Base-by-base conservation (phyloP, 2,329 filamentous ascomycete genomes). In the Sporothrix phasma region DNA sequence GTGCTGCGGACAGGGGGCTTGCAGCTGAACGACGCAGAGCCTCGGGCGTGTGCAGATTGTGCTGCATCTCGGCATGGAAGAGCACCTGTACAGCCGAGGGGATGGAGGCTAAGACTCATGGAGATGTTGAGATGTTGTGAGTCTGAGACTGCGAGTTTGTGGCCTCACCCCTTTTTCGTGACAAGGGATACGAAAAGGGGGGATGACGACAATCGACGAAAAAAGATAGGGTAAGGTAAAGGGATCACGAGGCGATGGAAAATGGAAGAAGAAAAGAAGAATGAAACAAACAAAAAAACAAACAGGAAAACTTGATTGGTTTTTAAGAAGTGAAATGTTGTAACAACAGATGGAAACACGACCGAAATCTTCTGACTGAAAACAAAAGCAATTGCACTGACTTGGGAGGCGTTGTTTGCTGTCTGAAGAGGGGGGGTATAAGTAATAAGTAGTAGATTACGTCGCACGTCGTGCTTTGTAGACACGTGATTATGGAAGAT, bases 101-200 rank as follows among this genome's bases (percentile, higher is more conserved):
- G 49, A n/a, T 11, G 49, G 22, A 54, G 45, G n/a, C n/a, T n/a
- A n/a, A n/a, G n/a, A 54, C 6, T 3, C 17, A n/a, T 37, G 10
- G 1, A 15, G 34, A 8, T 10, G 34, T 15, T n/a, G 29, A 24
- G 51, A 54, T 56, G 15, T 56, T 22, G 51, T n/a, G n/a, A n/a
- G n/a, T n/a, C n/a, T n/a, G n/a, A n/a, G n/a, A 24, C n/a, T 22
- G 26, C 34, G 31, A 24, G 19, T 19, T 17, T 19, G 31, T 10
- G 6, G 22, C 15, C 47, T 34, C 51, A 56, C 51, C 51, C 51
- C 51, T 56, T 56, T 56, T 56, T 24, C 11, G 31, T 37, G 31
- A 56, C 24, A 58, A 58, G 34, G 54, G 54, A 26, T 58, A 37
- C n/a, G 26, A 22, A 43, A 58, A 58, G 37, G 51, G 51, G 51